These are phyloP conservation scores for Fallopia convolvulus DNA, from an alignment of 148 eudicot species.

Conservation along the genomic window DNA sequence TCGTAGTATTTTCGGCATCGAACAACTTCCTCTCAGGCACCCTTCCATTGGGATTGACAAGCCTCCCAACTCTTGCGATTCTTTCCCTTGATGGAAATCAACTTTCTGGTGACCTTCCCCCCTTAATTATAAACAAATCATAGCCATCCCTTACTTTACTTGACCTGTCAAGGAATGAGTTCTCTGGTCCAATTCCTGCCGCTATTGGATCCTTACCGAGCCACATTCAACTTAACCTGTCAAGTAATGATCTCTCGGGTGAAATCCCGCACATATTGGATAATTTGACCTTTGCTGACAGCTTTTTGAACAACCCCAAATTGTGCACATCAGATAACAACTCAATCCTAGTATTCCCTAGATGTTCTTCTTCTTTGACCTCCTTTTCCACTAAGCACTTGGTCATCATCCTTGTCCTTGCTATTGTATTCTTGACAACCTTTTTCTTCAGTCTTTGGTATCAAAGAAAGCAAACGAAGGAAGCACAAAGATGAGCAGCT, in stretches of 20 bases:
- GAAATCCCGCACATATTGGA: conserved; percentile 46
- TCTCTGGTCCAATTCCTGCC: conserved; percentile 48
- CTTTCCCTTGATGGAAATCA: conserved; percentile 54
- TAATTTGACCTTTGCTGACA: conserved; percentile 38
- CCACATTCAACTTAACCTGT: conserved; percentile 43
- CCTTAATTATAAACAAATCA: conserved; percentile 36
- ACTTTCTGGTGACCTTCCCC: conserved; percentile 57
- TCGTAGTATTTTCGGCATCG: conserved; percentile 42
- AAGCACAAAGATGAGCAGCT: conserved; percentile 23
- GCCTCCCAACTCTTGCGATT: conserved; percentile 27
- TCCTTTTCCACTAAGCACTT: conserved; percentile 17
- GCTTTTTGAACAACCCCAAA: conserved; percentile 47
- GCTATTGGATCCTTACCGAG: conserved; percentile 40
- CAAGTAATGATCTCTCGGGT: conserved; percentile 48
- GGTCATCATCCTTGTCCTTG: conserved; percentile 31
- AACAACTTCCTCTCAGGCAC: conserved; percentile 46
- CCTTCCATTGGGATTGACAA: conserved; percentile 42
- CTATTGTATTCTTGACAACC: conserved; percentile 22
- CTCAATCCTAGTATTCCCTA: conserved; percentile 26
- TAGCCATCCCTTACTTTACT: conserved; percentile 53
- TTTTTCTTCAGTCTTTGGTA: conserved; percentile 18
- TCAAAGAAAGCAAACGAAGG: conserved; percentile 23
- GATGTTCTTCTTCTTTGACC: conserved; percentile 27
- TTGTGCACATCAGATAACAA: conserved; percentile 35
- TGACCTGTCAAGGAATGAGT: conserved; percentile 40